phyloP scores from a whole-genome alignment of 768 basidiomycete genomes.

The Termitomyces sp. region DNA sequence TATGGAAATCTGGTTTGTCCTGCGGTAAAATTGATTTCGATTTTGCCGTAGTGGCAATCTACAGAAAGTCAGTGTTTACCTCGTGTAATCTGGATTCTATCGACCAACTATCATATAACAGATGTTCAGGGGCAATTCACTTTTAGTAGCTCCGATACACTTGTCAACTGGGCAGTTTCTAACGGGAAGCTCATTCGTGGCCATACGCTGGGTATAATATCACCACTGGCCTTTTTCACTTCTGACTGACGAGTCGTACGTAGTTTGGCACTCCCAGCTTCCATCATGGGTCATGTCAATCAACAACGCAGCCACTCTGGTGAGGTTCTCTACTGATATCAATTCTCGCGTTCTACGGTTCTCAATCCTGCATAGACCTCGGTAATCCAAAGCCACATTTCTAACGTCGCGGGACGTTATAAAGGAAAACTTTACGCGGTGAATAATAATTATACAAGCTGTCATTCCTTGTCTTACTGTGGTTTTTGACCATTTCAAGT shows the following conservation, averaged over 20 bases:
- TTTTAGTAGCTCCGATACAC: slow-evolving; percentile 25
- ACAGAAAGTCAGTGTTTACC: slow-evolving; percentile 21
- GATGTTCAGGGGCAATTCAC: slow-evolving; percentile 24
- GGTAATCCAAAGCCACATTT: slow-evolving; percentile 42
- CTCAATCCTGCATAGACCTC: slow-evolving; percentile 22
- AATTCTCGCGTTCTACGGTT: not conserved
- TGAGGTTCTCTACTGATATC: slow-evolving; percentile 6
- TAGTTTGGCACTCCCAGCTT: slow-evolving; percentile 33
- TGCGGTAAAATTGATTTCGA: not conserved
- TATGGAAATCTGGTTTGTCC: slow-evolving; percentile 5
- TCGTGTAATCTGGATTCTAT: not conserved
- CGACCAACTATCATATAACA: not conserved
- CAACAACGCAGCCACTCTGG: slow-evolving; percentile 30
- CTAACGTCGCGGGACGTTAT: slow-evolving; percentile 38
- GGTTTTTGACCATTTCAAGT: slow-evolving; percentile 17
- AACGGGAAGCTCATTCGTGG: slow-evolving; percentile 37
- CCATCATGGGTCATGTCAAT: slow-evolving; percentile 36
- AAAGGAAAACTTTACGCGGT: slow-evolving; percentile 38
- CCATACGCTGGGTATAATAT: slow-evolving; percentile 27
- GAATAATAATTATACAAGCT: not conserved
- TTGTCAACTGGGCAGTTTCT: slow-evolving; percentile 35
- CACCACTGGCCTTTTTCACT: not conserved
- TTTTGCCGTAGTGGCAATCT: slow-evolving; percentile 27
- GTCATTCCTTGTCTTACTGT: not conserved
- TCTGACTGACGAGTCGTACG: not conserved